Percentiles rank a stretch among this genome's conserved stretches.
Evolutionary conservation across 306 rosid genomes (phyloP).

Genomic region (Carpinus fangiana): DNA sequence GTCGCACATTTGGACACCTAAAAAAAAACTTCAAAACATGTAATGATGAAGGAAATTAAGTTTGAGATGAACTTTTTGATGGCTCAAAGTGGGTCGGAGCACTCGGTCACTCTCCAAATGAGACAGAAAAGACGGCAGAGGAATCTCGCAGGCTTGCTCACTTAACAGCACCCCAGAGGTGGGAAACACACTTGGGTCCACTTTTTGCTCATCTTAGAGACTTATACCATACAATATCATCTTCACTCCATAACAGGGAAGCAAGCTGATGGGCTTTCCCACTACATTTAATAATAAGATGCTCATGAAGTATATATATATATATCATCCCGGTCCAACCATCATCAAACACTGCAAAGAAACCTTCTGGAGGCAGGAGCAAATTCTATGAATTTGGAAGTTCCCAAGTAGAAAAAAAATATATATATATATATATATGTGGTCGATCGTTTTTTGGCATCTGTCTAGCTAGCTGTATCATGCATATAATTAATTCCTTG

Average conservation of each 20-base stretch:
- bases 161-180: constrained; percentile 46
- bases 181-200: constrained; percentile 69
- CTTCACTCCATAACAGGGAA: constrained; percentile 38
- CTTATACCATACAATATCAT: constrained; percentile 43
- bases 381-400: neutral
- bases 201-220: constrained; percentile 42
- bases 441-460: neutral
- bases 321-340: constrained; percentile 26
- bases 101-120: constrained; percentile 45
- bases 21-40: constrained; percentile 22
- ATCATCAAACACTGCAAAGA: constrained; percentile 22
- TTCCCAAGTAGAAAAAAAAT: neutral
- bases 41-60: constrained; percentile 39
- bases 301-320: neutral
- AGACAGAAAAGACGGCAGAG: constrained; percentile 45
- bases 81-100: constrained; percentile 50
- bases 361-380: neutral
- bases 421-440: neutral
- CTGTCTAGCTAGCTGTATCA: neutral
- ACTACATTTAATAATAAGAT: constrained; percentile 12
- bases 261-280: constrained; percentile 32
- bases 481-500: neutral
- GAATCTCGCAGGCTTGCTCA: constrained; percentile 30
- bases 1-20: constrained; percentile 33
- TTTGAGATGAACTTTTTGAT: constrained; percentile 26